A percentile compares a stretch with the other conserved stretches of the same genome.
These are phyloP conservation scores for Mortierella sp. DNA, from an alignment of 371 early-diverging fungal species.

Conservation along the genomic window DNA sequence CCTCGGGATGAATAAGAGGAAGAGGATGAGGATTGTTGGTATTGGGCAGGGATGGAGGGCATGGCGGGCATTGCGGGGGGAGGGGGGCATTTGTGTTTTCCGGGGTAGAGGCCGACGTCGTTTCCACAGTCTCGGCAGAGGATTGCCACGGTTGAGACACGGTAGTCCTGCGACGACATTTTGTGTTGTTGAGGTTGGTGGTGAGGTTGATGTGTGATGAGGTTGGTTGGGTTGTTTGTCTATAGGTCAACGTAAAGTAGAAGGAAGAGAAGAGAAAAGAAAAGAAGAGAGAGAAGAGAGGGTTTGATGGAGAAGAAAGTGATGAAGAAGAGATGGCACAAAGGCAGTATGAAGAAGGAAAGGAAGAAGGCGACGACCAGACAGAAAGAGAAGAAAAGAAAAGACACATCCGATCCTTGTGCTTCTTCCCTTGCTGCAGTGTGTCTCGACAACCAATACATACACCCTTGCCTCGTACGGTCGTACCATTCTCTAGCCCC, in stretches of 20 bases:
- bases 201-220: neutral
- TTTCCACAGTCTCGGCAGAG: slow-evolving; percentile 78
- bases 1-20: slow-evolving; percentile 18
- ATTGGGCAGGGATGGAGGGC: slow-evolving; percentile 50
- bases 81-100: slow-evolving; percentile 71
- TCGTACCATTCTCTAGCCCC: too few species aligned
- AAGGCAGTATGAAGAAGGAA: neutral
- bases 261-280: neutral
- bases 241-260: too few species aligned
- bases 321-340: neutral
- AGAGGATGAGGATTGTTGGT: slow-evolving; percentile 21
- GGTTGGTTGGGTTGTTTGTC: neutral
- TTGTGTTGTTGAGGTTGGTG: neutral
- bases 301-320: neutral
- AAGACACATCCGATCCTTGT: slow-evolving; percentile 1
- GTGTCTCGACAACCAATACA: neutral
- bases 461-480: neutral
- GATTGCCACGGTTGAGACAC: slow-evolving; percentile 74
- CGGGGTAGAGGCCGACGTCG: slow-evolving; percentile 79
- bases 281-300: neutral
- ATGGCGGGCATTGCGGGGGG: slow-evolving; percentile 53
- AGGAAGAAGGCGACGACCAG: neutral
- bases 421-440: neutral
- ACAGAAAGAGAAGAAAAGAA: neutral
- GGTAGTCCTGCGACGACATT: slow-evolving; percentile 64